Evolutionary conservation across 257 asterid species (phyloP).

Genomic region (Agastache rugosa): DNA sequence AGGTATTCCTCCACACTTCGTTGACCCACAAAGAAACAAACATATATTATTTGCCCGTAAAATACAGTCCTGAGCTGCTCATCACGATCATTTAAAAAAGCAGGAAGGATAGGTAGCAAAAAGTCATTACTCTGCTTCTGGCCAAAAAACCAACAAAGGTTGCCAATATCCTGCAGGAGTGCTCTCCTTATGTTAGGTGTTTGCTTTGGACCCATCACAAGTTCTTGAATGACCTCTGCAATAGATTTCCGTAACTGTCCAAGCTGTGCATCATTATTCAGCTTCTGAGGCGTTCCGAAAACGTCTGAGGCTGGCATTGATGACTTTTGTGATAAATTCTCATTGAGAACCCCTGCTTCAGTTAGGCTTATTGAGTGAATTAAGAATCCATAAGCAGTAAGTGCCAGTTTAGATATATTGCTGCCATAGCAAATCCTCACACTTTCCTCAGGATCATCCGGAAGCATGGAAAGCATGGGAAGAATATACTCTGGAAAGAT

Average conservation of each 20-base stretch:
- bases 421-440: constrained; percentile 97
- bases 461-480: constrained; percentile 99
- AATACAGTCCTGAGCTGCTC: constrained; percentile 98
- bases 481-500: constrained; percentile 96
- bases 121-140: constrained; percentile 98
- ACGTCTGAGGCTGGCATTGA: constrained; percentile 47
- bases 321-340: constrained; percentile 67
- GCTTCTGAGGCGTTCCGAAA: constrained; percentile 55
- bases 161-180: constrained; percentile 94
- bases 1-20: constrained; percentile 99
- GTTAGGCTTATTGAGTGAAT: constrained; percentile 96
- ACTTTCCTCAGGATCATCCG: constrained; percentile 99
- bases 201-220: constrained; percentile 99
- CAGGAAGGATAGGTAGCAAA: constrained; percentile 96
- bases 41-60: constrained; percentile 88
- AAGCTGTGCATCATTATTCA: constrained; percentile 80
- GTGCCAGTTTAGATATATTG: constrained; percentile 91
- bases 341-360: constrained; percentile 97
- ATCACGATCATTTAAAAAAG: constrained; percentile 95
- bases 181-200: constrained; percentile 99
- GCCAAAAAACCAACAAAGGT: constrained; percentile 99
- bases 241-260: constrained; percentile 88
- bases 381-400: constrained; percentile 94
- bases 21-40: constrained; percentile 93
- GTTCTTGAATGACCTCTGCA: constrained; percentile 98